These are phyloP conservation scores for Cunninghamia lanceolata DNA, from an alignment of 75 land plant genomes.

Conservation along the genomic window DNA sequence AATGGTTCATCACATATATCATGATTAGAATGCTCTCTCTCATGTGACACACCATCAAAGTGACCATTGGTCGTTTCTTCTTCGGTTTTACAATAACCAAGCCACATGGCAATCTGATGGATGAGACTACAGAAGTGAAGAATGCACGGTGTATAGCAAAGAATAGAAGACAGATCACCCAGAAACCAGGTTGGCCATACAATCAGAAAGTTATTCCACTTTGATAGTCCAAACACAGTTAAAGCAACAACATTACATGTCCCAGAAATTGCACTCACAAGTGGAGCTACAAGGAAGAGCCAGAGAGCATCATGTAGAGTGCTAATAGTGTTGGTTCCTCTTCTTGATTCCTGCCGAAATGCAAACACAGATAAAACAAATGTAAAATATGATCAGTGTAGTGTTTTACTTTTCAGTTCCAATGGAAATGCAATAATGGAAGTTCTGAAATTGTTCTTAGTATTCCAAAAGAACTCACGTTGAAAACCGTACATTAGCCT, in stretches of 20 bases:
- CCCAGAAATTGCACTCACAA: slow-evolving; percentile 28
- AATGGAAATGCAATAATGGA: background rate
- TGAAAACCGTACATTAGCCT: background rate
- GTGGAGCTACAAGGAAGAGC: slow-evolving; percentile 46
- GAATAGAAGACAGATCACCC: slow-evolving; percentile 44
- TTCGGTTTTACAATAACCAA: slow-evolving; percentile 5
- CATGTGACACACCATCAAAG: background rate
- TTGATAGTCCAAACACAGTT: slow-evolving; percentile 25
- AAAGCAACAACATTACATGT: slow-evolving; percentile 41
- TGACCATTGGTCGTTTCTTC: background rate
- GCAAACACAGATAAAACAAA: slow-evolving; percentile 7
- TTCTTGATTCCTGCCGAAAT: slow-evolving; percentile 35
- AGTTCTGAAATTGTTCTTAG: background rate
- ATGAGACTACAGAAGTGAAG: slow-evolving; percentile 45
- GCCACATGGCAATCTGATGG: slow-evolving; percentile 7
- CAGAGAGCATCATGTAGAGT: slow-evolving; percentile 49
- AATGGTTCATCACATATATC: background rate
- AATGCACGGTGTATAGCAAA: slow-evolving; percentile 42
- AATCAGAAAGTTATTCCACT: slow-evolving; percentile 28
- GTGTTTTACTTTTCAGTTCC: background rate
- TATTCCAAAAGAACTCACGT: background rate
- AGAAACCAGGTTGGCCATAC: slow-evolving; percentile 52
- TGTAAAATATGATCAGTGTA: background rate
- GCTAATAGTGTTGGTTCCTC: slow-evolving; percentile 35
- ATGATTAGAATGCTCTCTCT: background rate